phyloP scores from a whole-genome alignment of 2,329 filamentous ascomycete species.

The Neofusicoccum sp. region DNA sequence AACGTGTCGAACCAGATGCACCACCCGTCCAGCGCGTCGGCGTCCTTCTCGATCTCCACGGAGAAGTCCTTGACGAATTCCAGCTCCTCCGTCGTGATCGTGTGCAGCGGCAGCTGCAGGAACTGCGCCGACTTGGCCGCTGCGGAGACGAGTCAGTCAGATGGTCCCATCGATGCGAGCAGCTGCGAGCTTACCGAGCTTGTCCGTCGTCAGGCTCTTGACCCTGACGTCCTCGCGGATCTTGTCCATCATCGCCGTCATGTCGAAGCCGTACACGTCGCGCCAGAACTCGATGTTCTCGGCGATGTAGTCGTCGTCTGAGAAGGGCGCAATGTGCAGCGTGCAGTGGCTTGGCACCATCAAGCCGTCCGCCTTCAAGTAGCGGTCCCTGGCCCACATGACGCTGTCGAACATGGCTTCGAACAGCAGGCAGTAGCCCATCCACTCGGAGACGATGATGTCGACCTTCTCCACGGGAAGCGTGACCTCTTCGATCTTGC shows the following conservation, averaged over 20 bases:
- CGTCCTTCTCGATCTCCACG: constrained; percentile 59
- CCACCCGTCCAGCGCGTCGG: constrained; percentile 78
- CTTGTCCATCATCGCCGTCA: constrained; percentile 82
- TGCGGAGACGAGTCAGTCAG: constrained; percentile 32
- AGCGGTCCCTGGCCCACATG: constrained; percentile 81
- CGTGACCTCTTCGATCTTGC: constrained; percentile 82
- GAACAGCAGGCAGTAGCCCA: constrained; percentile 91
- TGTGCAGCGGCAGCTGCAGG: constrained; percentile 73
- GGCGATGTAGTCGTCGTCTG: constrained; percentile 72
- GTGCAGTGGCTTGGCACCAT: constrained; percentile 85
- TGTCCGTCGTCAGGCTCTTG: constrained; percentile 36
- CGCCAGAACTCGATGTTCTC: constrained; percentile 85
- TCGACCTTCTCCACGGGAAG: constrained; percentile 77
- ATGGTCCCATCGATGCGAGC: constrained; percentile 10
- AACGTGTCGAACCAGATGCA: constrained; percentile 93
- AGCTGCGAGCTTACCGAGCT: constrained; percentile 45
- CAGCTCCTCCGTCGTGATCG: constrained; percentile 68
- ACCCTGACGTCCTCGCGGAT: constrained; percentile 68
- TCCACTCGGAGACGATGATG: constrained; percentile 96
- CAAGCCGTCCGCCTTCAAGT: constrained; percentile 75
- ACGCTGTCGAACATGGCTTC: constrained; percentile 96
- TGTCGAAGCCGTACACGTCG: constrained; percentile 91
- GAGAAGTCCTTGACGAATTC: constrained; percentile 70
- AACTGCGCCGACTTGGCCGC: constrained; percentile 60
- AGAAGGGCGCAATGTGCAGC: constrained; percentile 76